Conservation (phyloP, 106 monocot species). For the Ottelia alismoides region DNA sequence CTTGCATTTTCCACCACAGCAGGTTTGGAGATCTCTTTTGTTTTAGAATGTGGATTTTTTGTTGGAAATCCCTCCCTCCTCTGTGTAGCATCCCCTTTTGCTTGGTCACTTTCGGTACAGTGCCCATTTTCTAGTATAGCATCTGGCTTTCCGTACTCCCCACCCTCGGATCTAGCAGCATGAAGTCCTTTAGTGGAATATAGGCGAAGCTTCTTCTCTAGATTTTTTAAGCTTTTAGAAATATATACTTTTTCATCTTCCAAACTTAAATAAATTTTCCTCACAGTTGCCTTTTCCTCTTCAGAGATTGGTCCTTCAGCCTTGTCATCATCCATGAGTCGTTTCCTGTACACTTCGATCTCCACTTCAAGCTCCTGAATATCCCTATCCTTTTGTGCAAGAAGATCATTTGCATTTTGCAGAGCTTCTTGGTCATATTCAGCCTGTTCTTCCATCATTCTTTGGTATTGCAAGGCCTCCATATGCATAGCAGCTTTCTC, state of each 20-base stretch:
- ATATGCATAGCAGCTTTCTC: conserved; percentile 96
- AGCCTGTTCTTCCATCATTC: conserved; percentile 94
- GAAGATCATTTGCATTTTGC: conserved; percentile 35
- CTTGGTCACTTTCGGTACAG: neutral
- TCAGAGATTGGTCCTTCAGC: too few relatives aligned
- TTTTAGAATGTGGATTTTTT: neutral
- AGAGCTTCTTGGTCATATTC: conserved; percentile 85
- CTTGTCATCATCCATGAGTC: conserved; percentile 14
- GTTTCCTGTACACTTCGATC: conserved; percentile 29
- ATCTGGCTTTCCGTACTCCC: conserved; percentile 4
- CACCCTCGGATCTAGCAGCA: conserved; percentile 3
- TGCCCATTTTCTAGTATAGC: conserved; percentile 1
- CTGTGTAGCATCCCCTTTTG: neutral
- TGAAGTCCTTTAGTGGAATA: conserved; percentile 26
- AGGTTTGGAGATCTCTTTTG: neutral
- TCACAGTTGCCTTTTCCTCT: neutral
- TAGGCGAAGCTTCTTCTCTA: conserved; percentile 43
- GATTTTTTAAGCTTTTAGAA: conserved; percentile 28
- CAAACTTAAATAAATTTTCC: conserved; percentile 16
- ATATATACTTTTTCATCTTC: conserved; percentile 64
- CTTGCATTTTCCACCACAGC: neutral
- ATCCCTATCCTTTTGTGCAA: conserved; percentile 62
- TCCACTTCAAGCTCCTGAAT: conserved; percentile 54
- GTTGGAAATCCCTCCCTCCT: neutral
- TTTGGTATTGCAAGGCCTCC: conserved; percentile 90